Base-by-base conservation (phyloP, 1,284 basidiomycete genomes). In the Pseudozyma sp. region DNA sequence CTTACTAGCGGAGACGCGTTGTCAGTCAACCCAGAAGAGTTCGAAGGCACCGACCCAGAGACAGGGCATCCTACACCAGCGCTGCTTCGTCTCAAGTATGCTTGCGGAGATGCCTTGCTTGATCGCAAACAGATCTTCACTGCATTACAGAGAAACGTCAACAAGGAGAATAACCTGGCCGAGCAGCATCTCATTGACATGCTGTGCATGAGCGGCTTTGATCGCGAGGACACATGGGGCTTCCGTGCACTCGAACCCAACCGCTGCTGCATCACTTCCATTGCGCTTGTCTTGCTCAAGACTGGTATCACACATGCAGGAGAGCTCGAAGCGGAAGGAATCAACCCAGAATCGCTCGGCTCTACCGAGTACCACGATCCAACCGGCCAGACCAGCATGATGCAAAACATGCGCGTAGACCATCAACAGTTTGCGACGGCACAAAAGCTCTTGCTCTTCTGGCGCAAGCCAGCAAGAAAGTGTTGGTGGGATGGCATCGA, bases 401-500 rank as follows among this genome's bases (percentile, higher is more conserved):
- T 77, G 54, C 70, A 70, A 35, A 72, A 68, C 53, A 66, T 73
- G 56, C 21, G 92, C 92, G 57, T 99, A 63, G 95, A 99, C 86
- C 91, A 93, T 74, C 88, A 89, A 62, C 97, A 99, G 86, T 95
- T 99, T 92, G 90, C 91, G 36, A 99, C 96, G 7, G 95, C 97
- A 11, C 96, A 99, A 86, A 99, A 99, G 87, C 88, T 99, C 45
- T 87, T 99, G 43, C 87, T 99, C 51, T 99, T 99, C 88, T 99
- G 96, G 96, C 89, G 96, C 85, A 99, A 99, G 86, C 96, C 96
- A 36, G 96, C 96, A 16, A 89, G 96, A 57, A 99, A 99, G 87
- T 99, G 97, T 87, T 99, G 96, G 96, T 99, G 96, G 96, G 97
- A 99, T 82, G 95, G 95, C 16, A 89, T 95, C 52, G 95, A 98